Conservation (phyloP, 805 yeast genomes). For the Zygosaccharomyces kombuchaensis region DNA sequence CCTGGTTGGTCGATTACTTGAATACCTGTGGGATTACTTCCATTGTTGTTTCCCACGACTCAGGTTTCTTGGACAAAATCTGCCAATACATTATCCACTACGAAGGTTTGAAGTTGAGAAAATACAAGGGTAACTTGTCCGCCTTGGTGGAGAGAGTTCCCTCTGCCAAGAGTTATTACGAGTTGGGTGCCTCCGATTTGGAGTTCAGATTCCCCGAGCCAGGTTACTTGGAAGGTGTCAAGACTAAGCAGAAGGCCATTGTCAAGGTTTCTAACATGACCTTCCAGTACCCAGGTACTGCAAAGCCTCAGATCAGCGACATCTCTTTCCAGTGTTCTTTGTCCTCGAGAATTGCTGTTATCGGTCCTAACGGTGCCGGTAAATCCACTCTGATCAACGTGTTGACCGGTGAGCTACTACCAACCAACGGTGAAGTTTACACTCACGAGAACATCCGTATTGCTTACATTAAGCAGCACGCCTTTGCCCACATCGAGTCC, state of each 20-base stretch:
- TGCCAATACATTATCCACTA: constrained; percentile 98
- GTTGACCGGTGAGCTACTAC: constrained; percentile 98
- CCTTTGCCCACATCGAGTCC: constrained; percentile 98
- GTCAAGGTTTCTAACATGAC: constrained; percentile 96
- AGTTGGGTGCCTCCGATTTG: constrained; percentile 95
- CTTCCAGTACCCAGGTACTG: constrained; percentile 99
- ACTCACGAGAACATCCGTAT: constrained; percentile 99
- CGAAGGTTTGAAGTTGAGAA: constrained; percentile 99
- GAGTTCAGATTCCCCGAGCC: constrained; percentile 99
- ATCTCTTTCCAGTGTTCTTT: constrained; percentile 98
- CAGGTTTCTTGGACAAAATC: constrained; percentile 97
- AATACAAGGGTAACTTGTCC: constrained; percentile 99
- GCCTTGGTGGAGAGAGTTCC: constrained; percentile 99
- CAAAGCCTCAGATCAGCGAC: constrained; percentile 88
- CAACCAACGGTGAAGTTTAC: constrained; percentile 98
- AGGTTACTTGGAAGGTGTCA: constrained; percentile 99
- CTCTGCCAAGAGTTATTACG: constrained; percentile 97
- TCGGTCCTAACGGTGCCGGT: constrained; percentile 99
- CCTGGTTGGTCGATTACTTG: constrained; percentile 99
- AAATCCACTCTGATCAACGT: constrained; percentile 98
- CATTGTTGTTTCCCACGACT: constrained; percentile 97
- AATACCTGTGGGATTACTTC: constrained; percentile 98
- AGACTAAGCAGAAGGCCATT: constrained; percentile 99
- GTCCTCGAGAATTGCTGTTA: constrained; percentile 99
- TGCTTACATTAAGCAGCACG: constrained; percentile 99